Conservation (phyloP, 108 stramenopile species). For the Skeletonema potamos region DNA sequence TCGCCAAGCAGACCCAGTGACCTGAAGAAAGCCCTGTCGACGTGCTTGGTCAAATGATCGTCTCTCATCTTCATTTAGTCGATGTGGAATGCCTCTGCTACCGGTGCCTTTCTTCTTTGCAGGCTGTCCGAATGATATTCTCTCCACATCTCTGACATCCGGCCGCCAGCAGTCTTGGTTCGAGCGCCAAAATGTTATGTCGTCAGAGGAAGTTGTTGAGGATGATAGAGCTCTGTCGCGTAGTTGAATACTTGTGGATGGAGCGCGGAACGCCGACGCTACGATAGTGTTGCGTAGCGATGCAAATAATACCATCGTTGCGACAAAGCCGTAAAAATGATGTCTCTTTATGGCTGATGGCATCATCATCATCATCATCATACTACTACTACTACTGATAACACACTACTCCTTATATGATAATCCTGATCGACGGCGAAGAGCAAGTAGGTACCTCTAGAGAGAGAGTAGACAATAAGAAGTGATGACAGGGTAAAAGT, state of each 20-base stretch:
- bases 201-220: background rate
- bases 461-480: no score
- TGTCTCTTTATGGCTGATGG: no score
- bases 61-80: conserved; percentile 81
- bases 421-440: no score
- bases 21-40: conserved; percentile 73
- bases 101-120: conserved; percentile 87
- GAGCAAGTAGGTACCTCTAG: no score
- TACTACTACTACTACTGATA: no score
- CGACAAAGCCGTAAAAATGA: no score
- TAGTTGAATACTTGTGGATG: background rate
- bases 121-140: conserved; percentile 81
- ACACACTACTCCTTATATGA: no score
- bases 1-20: conserved; percentile 74
- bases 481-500: no score
- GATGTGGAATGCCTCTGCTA: conserved; percentile 73
- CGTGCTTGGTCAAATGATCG: conserved; percentile 74
- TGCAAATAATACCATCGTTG: background rate
- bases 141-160: conserved; percentile 79
- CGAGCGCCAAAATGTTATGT: conserved; percentile 45
- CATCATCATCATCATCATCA: no score
- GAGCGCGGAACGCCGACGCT: background rate
- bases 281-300: background rate
- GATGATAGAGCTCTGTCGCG: background rate
- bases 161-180: conserved; percentile 70